Evolutionary conservation across 371 early-diverging fungal genomes (phyloP).

Genomic region (Conidiobolus incongruus): DNA sequence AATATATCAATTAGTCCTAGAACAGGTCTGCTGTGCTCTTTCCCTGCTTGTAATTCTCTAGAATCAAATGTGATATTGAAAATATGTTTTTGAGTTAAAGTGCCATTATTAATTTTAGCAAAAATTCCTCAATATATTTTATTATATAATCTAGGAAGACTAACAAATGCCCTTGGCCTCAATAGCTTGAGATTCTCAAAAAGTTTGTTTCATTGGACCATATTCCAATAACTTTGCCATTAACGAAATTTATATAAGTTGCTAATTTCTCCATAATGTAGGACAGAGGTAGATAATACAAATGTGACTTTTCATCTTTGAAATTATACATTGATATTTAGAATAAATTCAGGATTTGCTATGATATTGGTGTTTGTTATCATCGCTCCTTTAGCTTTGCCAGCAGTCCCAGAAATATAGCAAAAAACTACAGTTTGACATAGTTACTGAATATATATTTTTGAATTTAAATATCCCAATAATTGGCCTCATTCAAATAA

Average conservation of each 20-base stretch:
- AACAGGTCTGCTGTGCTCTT: constrained; percentile 27
- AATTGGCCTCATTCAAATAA: constrained; percentile 37
- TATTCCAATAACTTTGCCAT: constrained; percentile 49
- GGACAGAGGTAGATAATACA: constrained; percentile 65
- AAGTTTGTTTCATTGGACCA: constrained; percentile 47
- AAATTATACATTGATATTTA: too few species aligned
- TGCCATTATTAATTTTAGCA: constrained; percentile 33
- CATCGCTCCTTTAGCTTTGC: constrained; percentile 44
- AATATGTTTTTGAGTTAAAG: constrained; percentile 17
- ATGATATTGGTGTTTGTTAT: constrained; percentile 19
- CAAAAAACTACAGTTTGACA: constrained; percentile 67
- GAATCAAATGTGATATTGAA: constrained; percentile 31
- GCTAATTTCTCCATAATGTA: constrained; percentile 21
- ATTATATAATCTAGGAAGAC: constrained; percentile 89
- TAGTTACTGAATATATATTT: constrained; percentile 14
- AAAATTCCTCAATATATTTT: constrained; percentile 62
- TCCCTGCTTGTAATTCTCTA: constrained; percentile 19
- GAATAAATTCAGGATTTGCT: too few species aligned
- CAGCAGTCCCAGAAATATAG: constrained; percentile 87
- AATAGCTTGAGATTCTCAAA: constrained; percentile 62
- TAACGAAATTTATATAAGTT: constrained; percentile 8
- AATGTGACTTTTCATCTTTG: constrained; percentile 1
- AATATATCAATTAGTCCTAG: constrained; percentile 61
- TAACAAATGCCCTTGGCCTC: constrained; percentile 58
- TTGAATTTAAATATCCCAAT: constrained; percentile 13